A percentile compares a stretch with the other conserved stretches of the same genome.
phyloP scores from a whole-genome alignment of 1,284 basidiomycete species.

The Sporisorium graminicola region DNA sequence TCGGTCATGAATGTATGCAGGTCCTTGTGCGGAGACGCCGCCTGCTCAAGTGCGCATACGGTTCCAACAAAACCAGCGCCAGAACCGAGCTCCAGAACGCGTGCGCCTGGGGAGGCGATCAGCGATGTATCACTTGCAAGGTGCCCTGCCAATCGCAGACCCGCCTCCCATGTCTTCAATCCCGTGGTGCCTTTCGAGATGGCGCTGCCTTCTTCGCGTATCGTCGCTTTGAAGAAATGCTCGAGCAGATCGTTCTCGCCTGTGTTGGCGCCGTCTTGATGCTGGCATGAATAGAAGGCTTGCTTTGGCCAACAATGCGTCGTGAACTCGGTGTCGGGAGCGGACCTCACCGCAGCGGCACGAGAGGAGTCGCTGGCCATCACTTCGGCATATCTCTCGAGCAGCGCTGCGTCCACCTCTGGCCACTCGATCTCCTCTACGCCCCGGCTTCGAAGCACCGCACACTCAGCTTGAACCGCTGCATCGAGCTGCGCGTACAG shows the following conservation, averaged over 20 bases:
- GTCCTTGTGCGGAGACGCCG: background rate
- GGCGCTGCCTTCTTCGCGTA: slow-evolving; percentile 45
- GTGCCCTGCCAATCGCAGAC: slow-evolving; percentile 41
- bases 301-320: slow-evolving; percentile 33
- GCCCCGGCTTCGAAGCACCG: slow-evolving; percentile 16
- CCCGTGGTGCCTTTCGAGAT: slow-evolving; percentile 54
- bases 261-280: background rate
- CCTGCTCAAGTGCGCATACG: slow-evolving; percentile 34
- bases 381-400: slow-evolving; percentile 41
- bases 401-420: slow-evolving; percentile 43
- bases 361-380: slow-evolving; percentile 21
- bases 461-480: slow-evolving; percentile 37
- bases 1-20: slow-evolving; percentile 43
- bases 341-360: slow-evolving; percentile 1
- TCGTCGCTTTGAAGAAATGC: slow-evolving; percentile 25
- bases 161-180: slow-evolving; percentile 54
- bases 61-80: slow-evolving; percentile 53
- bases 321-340: slow-evolving; percentile 35
- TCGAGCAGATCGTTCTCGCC: slow-evolving; percentile 13
- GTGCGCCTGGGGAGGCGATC: slow-evolving; percentile 22
- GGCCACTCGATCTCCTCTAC: slow-evolving; percentile 43
- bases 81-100: slow-evolving; percentile 53
- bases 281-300: background rate
- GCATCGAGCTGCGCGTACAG: slow-evolving; percentile 40
- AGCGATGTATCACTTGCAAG: slow-evolving; percentile 28